phyloP scores from a whole-genome alignment of 495 filamentous ascomycete genomes.

The Penicillium paradoxum region DNA sequence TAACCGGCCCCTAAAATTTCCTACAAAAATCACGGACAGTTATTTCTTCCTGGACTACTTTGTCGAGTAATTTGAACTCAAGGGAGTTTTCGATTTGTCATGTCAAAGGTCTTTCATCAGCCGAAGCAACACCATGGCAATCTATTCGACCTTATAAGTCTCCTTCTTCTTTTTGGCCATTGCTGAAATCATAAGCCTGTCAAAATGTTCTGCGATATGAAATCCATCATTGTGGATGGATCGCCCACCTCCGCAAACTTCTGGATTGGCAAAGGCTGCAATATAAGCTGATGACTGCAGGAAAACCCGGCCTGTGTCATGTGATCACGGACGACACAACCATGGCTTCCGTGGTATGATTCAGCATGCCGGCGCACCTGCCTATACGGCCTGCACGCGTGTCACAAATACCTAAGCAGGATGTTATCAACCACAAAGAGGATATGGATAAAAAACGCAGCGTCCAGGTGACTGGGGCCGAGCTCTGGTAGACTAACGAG shows the following conservation, averaged over 20 bases:
- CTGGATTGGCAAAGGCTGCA: not conserved
- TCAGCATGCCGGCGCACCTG: not conserved
- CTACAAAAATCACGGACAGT: too few species aligned
- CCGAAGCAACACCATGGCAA: not conserved
- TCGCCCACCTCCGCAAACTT: not conserved
- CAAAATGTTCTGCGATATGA: not conserved
- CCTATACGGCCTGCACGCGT: conserved; percentile 1
- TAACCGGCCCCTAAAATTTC: too few species aligned
- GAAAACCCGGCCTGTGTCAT: not conserved
- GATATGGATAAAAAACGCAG: not conserved
- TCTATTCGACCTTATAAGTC: not conserved
- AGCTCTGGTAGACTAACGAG: not conserved
- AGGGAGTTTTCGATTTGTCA: conserved; percentile 6
- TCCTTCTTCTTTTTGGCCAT: not conserved
- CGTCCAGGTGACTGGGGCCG: not conserved
- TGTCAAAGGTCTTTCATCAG: not conserved
- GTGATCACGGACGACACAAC: not conserved
- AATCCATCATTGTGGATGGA: not conserved
- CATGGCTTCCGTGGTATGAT: not conserved
- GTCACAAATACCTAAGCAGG: too few species aligned
- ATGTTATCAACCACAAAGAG: not conserved
- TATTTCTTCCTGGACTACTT: conserved; percentile 2
- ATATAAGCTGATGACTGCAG: not conserved
- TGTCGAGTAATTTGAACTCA: conserved; percentile 3
- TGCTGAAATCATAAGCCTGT: not conserved